A percentile compares a stretch with the other conserved stretches of the same genome.
phyloP scores from a whole-genome alignment of 1,139 yeast genomes.

The Suhomyces anneliseae region DNA sequence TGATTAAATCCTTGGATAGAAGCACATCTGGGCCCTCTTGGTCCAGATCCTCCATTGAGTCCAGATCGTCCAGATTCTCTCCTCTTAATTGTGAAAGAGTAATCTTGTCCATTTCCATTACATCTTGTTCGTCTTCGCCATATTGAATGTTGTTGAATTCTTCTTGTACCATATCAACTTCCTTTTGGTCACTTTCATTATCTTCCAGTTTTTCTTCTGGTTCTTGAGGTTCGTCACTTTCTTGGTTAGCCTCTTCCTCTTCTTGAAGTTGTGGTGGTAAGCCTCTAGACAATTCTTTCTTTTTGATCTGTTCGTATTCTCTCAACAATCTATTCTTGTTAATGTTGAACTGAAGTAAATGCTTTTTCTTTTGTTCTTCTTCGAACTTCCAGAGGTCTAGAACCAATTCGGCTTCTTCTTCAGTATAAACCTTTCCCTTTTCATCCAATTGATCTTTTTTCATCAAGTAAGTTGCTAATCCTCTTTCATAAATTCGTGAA shows the following conservation, averaged over 20 bases:
- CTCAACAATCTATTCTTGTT: background rate
- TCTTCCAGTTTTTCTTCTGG: conserved; percentile 1
- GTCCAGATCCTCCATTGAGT: background rate
- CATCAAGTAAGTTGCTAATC: conserved; percentile 15
- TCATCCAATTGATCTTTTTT: conserved; percentile 7
- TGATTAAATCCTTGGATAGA: conserved; percentile 9
- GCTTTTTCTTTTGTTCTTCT: conserved; percentile 3
- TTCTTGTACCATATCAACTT: conserved; percentile 1
- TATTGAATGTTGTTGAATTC: background rate
- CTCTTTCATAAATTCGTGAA: conserved; percentile 25
- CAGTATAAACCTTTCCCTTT: conserved; percentile 8
- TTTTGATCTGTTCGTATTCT: background rate
- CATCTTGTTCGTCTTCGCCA: conserved; percentile 3
- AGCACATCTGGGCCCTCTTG: conserved; percentile 2
- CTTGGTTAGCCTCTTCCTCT: background rate
- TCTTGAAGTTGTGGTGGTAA: background rate
- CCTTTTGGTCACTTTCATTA: background rate
- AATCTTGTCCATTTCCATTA: background rate
- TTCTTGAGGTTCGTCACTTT: background rate
- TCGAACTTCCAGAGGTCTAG: conserved; percentile 14
- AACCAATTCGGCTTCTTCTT: conserved; percentile 14
- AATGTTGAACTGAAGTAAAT: background rate
- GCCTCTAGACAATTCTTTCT: background rate
- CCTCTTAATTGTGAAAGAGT: background rate
- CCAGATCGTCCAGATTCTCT: conserved; percentile 1